phyloP scores from a whole-genome alignment of 2,329 filamentous ascomycete genomes.

The Mariannaea elegans region DNA sequence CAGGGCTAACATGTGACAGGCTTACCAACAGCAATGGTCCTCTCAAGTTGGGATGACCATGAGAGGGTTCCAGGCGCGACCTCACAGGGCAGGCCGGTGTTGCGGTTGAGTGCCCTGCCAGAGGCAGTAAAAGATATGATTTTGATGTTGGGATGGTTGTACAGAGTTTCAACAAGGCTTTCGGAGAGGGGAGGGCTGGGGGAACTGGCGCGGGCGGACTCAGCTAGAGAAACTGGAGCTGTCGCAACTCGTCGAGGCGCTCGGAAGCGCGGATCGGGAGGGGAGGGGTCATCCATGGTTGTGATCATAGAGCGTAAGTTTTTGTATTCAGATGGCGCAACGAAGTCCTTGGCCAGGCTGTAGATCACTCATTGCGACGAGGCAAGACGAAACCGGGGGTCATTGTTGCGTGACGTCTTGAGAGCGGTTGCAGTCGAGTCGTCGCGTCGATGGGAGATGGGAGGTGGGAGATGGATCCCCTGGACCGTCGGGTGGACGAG shows the following conservation, averaged over 20 bases:
- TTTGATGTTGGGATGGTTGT: constrained; percentile 76
- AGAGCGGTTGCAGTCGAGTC: neutral
- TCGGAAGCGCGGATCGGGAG: constrained; percentile 36
- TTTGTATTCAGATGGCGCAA: constrained; percentile 25
- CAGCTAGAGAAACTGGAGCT: constrained; percentile 44
- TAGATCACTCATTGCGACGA: constrained; percentile 37
- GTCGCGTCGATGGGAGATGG: constrained; percentile 15
- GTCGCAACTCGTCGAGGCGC: constrained; percentile 50
- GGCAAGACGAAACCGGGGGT: constrained; percentile 20
- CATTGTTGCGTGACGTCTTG: constrained; percentile 35
- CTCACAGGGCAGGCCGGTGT: constrained; percentile 48
- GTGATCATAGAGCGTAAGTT: constrained; percentile 1
- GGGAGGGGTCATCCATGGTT: constrained; percentile 35
- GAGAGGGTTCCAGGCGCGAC: constrained; percentile 70
- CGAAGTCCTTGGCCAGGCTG: constrained; percentile 20
- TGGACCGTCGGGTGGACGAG: constrained; percentile 9
- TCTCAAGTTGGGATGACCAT: constrained; percentile 80
- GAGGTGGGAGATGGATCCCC: neutral
- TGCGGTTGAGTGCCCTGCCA: constrained; percentile 41
- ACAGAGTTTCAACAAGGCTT: constrained; percentile 71
- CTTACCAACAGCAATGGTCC: constrained; percentile 81
- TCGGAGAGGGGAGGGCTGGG: constrained; percentile 26
- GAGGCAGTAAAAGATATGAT: constrained; percentile 66
- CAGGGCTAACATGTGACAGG: neutral
- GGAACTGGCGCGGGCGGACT: constrained; percentile 31